Evolutionary conservation across 1,284 basidiomycete genomes (phyloP).

Genomic region (Moesziomyces parantarcticus): DNA sequence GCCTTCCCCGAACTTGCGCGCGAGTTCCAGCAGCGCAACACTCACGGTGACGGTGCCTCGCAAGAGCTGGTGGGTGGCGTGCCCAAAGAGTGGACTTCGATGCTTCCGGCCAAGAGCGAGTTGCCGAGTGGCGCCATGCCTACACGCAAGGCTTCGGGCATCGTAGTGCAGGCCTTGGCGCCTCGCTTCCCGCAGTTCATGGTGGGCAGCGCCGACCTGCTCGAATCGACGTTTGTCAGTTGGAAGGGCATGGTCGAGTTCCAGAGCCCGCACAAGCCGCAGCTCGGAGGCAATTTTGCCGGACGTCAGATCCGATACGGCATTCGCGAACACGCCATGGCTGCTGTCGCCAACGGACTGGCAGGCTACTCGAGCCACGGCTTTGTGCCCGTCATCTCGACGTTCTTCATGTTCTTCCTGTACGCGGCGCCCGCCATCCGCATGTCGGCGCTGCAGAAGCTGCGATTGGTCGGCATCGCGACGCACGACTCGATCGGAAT

Average conservation of each 20-base stretch:
- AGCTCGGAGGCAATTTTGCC: conserved; percentile 83
- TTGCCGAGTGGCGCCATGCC: conserved; percentile 83
- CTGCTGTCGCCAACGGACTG: conserved; percentile 89
- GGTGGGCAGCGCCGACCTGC: conserved; percentile 90
- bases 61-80: conserved; percentile 74
- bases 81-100: conserved; percentile 87
- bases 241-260: conserved; percentile 83
- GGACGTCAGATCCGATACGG: conserved; percentile 89
- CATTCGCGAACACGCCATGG: conserved; percentile 96
- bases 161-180: conserved; percentile 80
- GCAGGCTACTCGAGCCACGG: conserved; percentile 80
- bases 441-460: conserved; percentile 84
- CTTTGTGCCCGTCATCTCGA: conserved; percentile 74
- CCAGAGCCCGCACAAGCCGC: conserved; percentile 82
- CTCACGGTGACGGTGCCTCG: conserved; percentile 50
- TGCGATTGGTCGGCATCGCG: conserved; percentile 90
- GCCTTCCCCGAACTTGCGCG: conserved; percentile 84
- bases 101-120: conserved; percentile 82
- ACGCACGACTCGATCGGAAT: conserved; percentile 69
- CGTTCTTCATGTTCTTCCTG: conserved; percentile 83
- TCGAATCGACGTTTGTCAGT: conserved; percentile 88
- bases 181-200: conserved; percentile 78
- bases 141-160: conserved; percentile 90
- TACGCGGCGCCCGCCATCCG: conserved; percentile 91
- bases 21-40: conserved; percentile 81